Base-by-base conservation (phyloP, 2,329 filamentous ascomycete species). In the Pleurostoma richardsiae region DNA sequence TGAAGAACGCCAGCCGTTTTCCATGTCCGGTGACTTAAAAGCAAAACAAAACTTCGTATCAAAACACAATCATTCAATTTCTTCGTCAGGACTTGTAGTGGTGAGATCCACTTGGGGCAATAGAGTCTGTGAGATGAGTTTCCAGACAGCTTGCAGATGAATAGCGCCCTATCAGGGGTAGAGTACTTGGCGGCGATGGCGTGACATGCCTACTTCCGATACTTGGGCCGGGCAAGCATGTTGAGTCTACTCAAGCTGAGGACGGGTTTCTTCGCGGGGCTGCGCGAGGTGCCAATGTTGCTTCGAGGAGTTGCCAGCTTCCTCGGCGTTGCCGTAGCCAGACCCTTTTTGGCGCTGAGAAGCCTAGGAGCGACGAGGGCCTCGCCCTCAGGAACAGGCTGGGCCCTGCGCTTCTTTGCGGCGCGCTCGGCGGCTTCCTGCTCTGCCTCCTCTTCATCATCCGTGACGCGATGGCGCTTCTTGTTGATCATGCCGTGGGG, bases 401-500 rank as follows among this genome's bases (percentile, higher is more conserved):
- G 67, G 39, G 72, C 69, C 65, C 75, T 80, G 38, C 72, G 72
- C 67, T 83, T 84, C 73, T 85, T 85, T 29, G 72, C 67, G 2
- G 74, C 75, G 10, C 77, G 74, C 48, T 74, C 67, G 3, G 60
- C 64, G 3, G 67, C 72, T 50, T 75, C 69, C 41, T 70, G 62
- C 43, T 76, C 73, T 0, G 72, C 71, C 31, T 79, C 74, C 45
- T 82, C 79, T 46, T 79, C 77, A 39, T 81, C 79, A 42, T 72
- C 74, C 44, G 66, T 74, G 11, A 74, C 73, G n/a, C 82, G 73
- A 55, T 77, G 73, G 29, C 82, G 77, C 66, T 84, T 86, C 71
- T 86, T 85, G 67, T 80, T 85, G 6, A 70, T 63, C 65, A 86
- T 77, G 19, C 82, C 82, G 54, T 85, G 82, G 4, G 79, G 72